Base-by-base conservation (phyloP, 108 stramenopile genomes). In the Tribonema minus region DNA sequence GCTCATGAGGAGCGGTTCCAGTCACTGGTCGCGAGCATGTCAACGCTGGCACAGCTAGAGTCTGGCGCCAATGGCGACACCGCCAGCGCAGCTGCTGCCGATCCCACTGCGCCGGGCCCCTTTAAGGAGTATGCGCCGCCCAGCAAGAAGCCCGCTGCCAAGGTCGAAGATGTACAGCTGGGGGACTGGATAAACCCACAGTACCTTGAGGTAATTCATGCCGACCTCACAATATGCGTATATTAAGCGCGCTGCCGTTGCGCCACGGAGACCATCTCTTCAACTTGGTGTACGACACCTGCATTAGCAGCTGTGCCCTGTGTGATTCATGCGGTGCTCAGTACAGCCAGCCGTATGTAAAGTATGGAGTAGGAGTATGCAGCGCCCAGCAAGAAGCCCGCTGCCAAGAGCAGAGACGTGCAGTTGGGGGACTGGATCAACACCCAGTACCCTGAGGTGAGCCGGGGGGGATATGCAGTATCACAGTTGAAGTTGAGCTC, bases 361-460 rank as follows among this genome's bases (percentile, higher is more conserved):
- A n/a, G n/a, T n/a, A n/a, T n/a, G n/a, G n/a, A n/a, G n/a, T n/a
- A 28, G 4, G 36, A 37, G 5, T 20, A 20, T 30, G 27, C 67
- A 27, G 35, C 31, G 34, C 63, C 33, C 20, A 31, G 3, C 7
- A n/a, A 5, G 5, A 34, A n/a, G 33, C n/a, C 25, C 34, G 15
- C 35, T 6, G 41, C 12, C 0, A 23, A 46, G 12, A 23, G 12
- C 41, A 23, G 23, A 46, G 12, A 46, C 41, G 12, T 23, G 23
- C 41, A 70, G 30, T 58, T 81, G 76, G 66, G 71, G 5, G 74
- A 68, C 35, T 84, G 83, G 83, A 69, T 84, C 26, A 82, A 76
- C 31, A 73, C 75, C 9, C 68, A 36, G 36, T 84, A 84, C 60
- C 62, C 65, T 1, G 0, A n/a, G n/a, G n/a, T n/a, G n/a, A n/a